These are phyloP conservation scores for Alternaria novae-zelandiae DNA, from an alignment of 2,329 filamentous ascomycete genomes.

Conservation along the genomic window DNA sequence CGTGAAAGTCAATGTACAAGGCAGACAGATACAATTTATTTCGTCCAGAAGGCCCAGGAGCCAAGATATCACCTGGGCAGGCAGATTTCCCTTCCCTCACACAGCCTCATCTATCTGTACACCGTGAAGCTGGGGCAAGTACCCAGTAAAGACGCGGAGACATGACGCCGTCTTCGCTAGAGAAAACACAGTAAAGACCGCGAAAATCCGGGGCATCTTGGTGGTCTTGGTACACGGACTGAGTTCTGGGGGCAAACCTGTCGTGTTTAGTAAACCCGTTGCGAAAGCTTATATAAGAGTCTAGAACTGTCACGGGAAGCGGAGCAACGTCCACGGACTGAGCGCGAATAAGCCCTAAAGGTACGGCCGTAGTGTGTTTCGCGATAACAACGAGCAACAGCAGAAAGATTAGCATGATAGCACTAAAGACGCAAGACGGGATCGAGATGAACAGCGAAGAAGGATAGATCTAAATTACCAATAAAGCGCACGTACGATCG, in stretches of 20 bases:
- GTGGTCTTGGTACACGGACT: not conserved
- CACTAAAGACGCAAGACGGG: not conserved
- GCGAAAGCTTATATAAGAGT: not conserved
- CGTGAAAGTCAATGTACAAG: not conserved
- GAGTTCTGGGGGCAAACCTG: not conserved
- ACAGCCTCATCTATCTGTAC: not conserved
- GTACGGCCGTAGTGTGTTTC: not conserved
- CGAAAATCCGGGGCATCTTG: not conserved
- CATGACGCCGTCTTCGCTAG: not conserved
- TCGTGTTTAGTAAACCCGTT: not conserved
- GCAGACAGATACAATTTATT: not conserved
- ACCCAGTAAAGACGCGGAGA: not conserved
- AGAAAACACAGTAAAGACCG: not conserved
- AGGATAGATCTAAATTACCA: constrained; percentile 6
- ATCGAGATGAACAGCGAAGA: not conserved
- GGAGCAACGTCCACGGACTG: not conserved
- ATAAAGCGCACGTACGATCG: not conserved
- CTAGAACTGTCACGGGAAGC: not conserved
- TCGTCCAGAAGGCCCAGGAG: not conserved
- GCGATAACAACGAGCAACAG: not conserved
- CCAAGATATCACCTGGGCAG: not conserved
- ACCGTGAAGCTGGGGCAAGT: not conserved
- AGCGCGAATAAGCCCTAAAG: not conserved
- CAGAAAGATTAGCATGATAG: not conserved
- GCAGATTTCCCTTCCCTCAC: not conserved